Evolutionary conservation across 768 basidiomycete genomes (phyloP).

Genomic region (Termitomyces sp.): DNA sequence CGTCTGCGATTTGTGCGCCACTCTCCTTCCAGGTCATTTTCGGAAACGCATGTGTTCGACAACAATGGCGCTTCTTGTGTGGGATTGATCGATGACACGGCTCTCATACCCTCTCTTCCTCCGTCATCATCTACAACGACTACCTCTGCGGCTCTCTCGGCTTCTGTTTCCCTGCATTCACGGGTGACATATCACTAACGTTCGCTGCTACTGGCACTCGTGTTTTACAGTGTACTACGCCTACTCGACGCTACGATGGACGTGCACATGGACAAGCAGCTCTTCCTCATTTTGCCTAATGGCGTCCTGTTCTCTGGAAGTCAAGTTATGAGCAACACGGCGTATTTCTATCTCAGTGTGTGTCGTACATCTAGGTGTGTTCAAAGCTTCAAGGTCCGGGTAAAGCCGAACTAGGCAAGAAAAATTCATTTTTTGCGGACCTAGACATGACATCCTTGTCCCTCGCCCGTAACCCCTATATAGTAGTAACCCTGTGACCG

Average conservation of each 20-base stretch:
- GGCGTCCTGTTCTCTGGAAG: slow-evolving; percentile 91
- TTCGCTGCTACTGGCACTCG: slow-evolving; percentile 82
- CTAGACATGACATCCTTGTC: too few species aligned
- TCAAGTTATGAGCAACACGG: slow-evolving; percentile 85
- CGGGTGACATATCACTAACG: slow-evolving; percentile 82
- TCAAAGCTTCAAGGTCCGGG: slow-evolving; percentile 44
- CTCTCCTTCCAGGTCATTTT: too few species aligned
- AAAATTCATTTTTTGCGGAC: too few species aligned
- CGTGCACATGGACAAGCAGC: slow-evolving; percentile 70
- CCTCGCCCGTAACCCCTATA: too few species aligned
- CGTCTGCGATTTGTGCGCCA: too few species aligned
- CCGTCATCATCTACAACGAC: slow-evolving; percentile 97
- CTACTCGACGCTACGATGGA: slow-evolving; percentile 78
- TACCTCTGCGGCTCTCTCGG: slow-evolving; percentile 75
- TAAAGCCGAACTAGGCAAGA: background rate
- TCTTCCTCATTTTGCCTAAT: slow-evolving; percentile 89
- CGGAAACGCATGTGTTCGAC: too few species aligned
- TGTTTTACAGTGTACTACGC: slow-evolving; percentile 75
- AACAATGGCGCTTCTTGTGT: too few species aligned
- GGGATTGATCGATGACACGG: too few species aligned
- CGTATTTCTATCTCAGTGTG: slow-evolving; percentile 86
- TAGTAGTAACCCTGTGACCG: too few species aligned
- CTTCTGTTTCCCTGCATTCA: slow-evolving; percentile 89
- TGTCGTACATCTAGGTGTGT: slow-evolving; percentile 91
- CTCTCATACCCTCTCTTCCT: slow-evolving; percentile 50